Evolutionary conservation across 495 filamentous ascomycete genomes (phyloP).

Genomic region (Cladorrhinum samala): DNA sequence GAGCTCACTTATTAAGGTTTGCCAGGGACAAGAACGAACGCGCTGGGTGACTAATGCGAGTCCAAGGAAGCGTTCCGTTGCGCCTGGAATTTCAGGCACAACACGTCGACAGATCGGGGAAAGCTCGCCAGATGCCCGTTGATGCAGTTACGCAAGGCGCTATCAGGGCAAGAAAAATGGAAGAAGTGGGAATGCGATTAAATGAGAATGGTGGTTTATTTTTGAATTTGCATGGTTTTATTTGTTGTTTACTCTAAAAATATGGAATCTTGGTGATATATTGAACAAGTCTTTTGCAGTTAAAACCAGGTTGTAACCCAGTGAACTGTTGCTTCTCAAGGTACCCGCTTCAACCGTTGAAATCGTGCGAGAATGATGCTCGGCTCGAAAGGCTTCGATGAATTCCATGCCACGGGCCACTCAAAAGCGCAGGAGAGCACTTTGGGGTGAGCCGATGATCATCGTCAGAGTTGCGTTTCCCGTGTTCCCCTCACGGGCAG

Average conservation of each 20-base stretch:
- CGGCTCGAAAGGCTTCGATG: constrained; percentile 11
- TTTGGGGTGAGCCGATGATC: constrained; percentile 22
- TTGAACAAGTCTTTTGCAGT: too few species aligned
- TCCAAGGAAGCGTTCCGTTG: background rate
- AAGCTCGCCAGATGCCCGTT: too few species aligned
- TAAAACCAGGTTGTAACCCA: background rate
- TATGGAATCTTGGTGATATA: too few species aligned
- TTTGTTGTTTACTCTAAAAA: too few species aligned
- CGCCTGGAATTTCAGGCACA: background rate
- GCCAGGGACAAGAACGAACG: background rate
- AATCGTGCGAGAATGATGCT: constrained; percentile 18
- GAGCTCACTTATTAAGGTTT: background rate
- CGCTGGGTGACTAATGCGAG: background rate
- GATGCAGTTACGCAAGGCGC: too few species aligned
- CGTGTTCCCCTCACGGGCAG: background rate
- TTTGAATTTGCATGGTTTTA: too few species aligned
- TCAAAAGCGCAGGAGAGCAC: constrained; percentile 8
- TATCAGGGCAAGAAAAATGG: too few species aligned
- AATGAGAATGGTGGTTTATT: too few species aligned
- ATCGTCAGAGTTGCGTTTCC: constrained; percentile 25
- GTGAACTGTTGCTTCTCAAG: background rate
- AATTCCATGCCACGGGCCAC: constrained; percentile 7
- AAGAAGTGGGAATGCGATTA: too few species aligned
- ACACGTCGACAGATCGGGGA: background rate
- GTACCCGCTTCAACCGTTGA: background rate